Evolutionary conservation across 2,329 filamentous ascomycete species (phyloP).

Genomic region (Ophiostoma montium): DNA sequence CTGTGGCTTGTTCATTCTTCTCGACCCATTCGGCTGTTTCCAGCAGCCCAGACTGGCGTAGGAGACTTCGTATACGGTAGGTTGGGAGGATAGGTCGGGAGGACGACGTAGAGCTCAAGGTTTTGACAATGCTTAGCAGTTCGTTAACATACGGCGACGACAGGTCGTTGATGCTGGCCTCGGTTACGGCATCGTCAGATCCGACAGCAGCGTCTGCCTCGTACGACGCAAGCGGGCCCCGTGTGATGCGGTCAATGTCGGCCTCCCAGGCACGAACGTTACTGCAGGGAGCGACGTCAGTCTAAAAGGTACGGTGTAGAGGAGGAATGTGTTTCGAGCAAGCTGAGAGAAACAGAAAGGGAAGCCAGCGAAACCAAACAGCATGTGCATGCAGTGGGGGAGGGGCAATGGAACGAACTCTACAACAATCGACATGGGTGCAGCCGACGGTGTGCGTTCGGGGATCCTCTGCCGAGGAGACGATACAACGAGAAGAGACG

Average conservation of each 20-base stretch:
- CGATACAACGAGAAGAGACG: background rate
- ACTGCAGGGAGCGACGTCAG: slow-evolving; percentile 4
- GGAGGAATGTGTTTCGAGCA: background rate
- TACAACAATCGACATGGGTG: slow-evolving; percentile 31
- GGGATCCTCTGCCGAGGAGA: background rate
- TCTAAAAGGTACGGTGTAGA: background rate
- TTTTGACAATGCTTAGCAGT: slow-evolving; percentile 53
- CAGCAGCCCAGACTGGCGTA: slow-evolving; percentile 48
- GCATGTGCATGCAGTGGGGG: background rate
- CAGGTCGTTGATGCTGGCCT: slow-evolving; percentile 26
- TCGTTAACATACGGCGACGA: slow-evolving; percentile 42
- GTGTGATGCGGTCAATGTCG: slow-evolving; percentile 49
- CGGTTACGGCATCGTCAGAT: slow-evolving; percentile 1
- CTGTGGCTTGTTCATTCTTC: background rate
- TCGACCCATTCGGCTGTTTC: slow-evolving; percentile 20
- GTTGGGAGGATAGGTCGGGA: slow-evolving; percentile 48
- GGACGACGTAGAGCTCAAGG: slow-evolving; percentile 55
- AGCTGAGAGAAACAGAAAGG: background rate
- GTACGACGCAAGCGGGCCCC: slow-evolving; percentile 27
- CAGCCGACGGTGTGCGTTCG: slow-evolving; percentile 3
- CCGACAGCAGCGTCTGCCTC: slow-evolving; percentile 4
- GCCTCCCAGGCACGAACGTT: slow-evolving; percentile 19
- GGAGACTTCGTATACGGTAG: slow-evolving; percentile 43
- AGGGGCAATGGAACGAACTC: slow-evolving; percentile 25
- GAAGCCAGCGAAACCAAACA: background rate